A percentile compares a stretch with the other conserved stretches of the same genome.
Evolutionary conservation across 2,329 filamentous ascomycete species (phyloP).

Genomic region (Diaporthe destruens): DNA sequence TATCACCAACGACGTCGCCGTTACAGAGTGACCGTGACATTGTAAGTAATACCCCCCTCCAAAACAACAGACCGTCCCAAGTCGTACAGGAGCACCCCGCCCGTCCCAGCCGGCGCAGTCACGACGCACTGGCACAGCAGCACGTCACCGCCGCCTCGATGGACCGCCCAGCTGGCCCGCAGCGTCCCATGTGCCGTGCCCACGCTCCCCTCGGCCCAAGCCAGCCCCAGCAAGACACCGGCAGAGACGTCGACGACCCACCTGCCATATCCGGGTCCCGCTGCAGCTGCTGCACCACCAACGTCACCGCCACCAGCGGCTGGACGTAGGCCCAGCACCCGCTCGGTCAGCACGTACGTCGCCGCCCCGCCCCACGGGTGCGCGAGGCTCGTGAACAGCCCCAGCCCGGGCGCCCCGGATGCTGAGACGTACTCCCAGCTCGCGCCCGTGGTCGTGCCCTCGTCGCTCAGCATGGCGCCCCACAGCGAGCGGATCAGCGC

Average conservation of each 20-base stretch:
- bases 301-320: neutral
- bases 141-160: neutral
- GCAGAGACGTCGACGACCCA: constrained; percentile 8
- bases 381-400: constrained; percentile 56
- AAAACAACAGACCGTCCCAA: neutral
- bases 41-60: neutral
- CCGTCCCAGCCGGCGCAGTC: neutral
- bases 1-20: too few relatives aligned
- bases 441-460: constrained; percentile 54
- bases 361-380: constrained; percentile 61
- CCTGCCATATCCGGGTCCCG: neutral
- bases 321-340: constrained; percentile 40
- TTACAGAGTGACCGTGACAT: neutral
- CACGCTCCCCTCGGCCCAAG: neutral
- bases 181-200: neutral
- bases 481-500: constrained; percentile 49
- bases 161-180: neutral
- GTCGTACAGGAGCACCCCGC: neutral
- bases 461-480: constrained; percentile 54
- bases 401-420: constrained; percentile 56
- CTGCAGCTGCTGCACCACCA: too few relatives aligned
- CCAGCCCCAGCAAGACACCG: neutral
- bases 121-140: neutral
- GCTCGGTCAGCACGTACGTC: constrained; percentile 58
- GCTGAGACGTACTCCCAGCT: constrained; percentile 61